Evolutionary conservation across 2,329 filamentous ascomycete species (phyloP).

Genomic region (Fusarium robinianum): DNA sequence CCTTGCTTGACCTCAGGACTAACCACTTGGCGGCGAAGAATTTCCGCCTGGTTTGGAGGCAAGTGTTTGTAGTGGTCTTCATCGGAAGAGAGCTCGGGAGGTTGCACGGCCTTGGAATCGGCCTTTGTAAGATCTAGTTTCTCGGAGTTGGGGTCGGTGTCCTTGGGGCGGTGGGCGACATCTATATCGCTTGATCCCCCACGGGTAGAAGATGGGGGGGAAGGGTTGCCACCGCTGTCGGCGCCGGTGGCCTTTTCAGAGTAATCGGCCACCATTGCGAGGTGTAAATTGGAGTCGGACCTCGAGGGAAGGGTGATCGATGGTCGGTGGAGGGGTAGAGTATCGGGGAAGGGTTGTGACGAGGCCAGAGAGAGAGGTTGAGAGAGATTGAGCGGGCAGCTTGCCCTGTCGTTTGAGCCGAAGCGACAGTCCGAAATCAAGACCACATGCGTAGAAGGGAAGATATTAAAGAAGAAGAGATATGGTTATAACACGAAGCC

Average conservation of each 20-base stretch:
- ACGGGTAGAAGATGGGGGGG: conserved; percentile 43
- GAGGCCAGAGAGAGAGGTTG: not conserved
- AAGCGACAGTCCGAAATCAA: conserved; percentile 13
- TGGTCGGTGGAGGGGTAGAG: not conserved
- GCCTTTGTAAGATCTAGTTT: conserved; percentile 45
- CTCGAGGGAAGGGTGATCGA: not conserved
- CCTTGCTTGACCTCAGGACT: conserved; percentile 67
- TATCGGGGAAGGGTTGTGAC: not conserved
- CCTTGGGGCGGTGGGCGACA: conserved; percentile 16
- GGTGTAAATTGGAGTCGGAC: no score
- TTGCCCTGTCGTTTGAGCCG: not conserved
- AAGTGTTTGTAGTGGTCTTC: conserved; percentile 65
- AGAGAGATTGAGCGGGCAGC: conserved; percentile 3
- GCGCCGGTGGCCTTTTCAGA: conserved; percentile 34
- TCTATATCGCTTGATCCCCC: conserved; percentile 42
- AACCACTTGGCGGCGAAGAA: conserved; percentile 71
- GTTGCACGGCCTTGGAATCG: conserved; percentile 48
- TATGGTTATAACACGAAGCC: not conserved
- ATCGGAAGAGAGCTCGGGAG: conserved; percentile 43
- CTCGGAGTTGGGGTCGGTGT: conserved; percentile 19
- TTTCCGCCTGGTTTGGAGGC: conserved; percentile 65
- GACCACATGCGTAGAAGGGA: conserved; percentile 4
- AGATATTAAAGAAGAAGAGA: conserved; percentile 4
- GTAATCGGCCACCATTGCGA: conserved; percentile 28
- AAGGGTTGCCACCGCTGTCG: conserved; percentile 25